Conservation (phyloP, 2,329 filamentous ascomycete species). For the Botrytis paeoniae region DNA sequence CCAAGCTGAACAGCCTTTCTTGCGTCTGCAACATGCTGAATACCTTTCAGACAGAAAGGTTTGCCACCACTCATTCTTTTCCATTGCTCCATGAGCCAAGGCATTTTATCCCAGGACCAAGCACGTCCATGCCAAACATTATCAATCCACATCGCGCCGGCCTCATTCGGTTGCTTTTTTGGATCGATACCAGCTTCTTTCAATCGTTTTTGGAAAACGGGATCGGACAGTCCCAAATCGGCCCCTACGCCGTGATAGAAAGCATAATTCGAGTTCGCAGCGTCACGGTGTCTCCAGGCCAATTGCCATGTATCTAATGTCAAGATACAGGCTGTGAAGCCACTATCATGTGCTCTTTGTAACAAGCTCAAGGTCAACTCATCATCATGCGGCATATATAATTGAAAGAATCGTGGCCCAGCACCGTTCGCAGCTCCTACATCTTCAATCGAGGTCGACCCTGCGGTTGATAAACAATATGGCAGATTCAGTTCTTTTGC, state of each 20-base stretch:
- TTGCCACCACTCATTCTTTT: constrained; percentile 54
- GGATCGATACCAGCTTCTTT: constrained; percentile 53
- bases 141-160: constrained; percentile 61
- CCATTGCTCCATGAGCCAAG: constrained; percentile 60
- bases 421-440: constrained; percentile 54
- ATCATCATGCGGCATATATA: constrained; percentile 63
- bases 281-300: constrained; percentile 58
- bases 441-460: constrained; percentile 51
- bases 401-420: constrained; percentile 56
- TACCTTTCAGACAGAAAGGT: constrained; percentile 60
- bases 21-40: constrained; percentile 59
- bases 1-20: constrained; percentile 54
- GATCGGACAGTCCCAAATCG: constrained; percentile 57
- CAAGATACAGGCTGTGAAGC: constrained; percentile 57
- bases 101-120: constrained; percentile 61
- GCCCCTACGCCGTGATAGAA: constrained; percentile 61
- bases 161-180: constrained; percentile 49
- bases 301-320: constrained; percentile 64
- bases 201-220: constrained; percentile 55
- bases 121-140: constrained; percentile 60
- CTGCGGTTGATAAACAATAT: constrained; percentile 59
- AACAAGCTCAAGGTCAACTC: constrained; percentile 56
- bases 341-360: constrained; percentile 50
- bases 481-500: constrained; percentile 56
- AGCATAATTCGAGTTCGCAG: constrained; percentile 55